Conservation (phyloP, 1,139 yeast genomes). For the Pichia inconspicua region DNA sequence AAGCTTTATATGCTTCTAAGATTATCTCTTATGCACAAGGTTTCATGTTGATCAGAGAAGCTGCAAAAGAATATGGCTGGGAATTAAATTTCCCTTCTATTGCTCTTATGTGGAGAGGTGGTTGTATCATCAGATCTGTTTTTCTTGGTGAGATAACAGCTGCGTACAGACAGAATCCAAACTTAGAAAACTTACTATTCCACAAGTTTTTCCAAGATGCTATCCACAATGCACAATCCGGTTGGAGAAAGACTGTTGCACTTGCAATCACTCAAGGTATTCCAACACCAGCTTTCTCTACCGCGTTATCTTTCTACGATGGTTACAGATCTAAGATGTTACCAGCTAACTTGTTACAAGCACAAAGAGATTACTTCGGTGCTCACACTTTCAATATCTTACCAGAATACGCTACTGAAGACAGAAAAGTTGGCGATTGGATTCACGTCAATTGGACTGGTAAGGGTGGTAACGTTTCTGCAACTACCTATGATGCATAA, state of each 20-base stretch:
- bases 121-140: constrained; percentile 98
- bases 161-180: constrained; percentile 91
- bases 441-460: constrained; percentile 99
- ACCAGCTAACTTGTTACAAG: constrained; percentile 98
- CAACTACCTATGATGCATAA: constrained; percentile 89
- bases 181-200: constrained; percentile 90
- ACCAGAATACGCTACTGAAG: constrained; percentile 73
- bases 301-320: constrained; percentile 96
- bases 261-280: constrained; percentile 78
- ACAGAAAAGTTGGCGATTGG: constrained; percentile 71
- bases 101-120: constrained; percentile 99
- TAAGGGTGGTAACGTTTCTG: constrained; percentile 95
- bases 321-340: constrained; percentile 94
- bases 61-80: constrained; percentile 96
- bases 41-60: constrained; percentile 98
- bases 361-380: constrained; percentile 99
- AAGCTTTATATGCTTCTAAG: constrained; percentile 97
- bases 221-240: constrained; percentile 84
- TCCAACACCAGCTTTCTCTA: constrained; percentile 96
- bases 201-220: constrained; percentile 92
- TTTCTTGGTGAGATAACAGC: constrained; percentile 95
- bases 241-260: constrained; percentile 88
- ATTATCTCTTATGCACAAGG: constrained; percentile 98
- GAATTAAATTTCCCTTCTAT: constrained; percentile 95
- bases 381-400: constrained; percentile 97